Evolutionary conservation across 2,329 filamentous ascomycete species (phyloP).

Genomic region (Coleophoma cylindrospora): DNA sequence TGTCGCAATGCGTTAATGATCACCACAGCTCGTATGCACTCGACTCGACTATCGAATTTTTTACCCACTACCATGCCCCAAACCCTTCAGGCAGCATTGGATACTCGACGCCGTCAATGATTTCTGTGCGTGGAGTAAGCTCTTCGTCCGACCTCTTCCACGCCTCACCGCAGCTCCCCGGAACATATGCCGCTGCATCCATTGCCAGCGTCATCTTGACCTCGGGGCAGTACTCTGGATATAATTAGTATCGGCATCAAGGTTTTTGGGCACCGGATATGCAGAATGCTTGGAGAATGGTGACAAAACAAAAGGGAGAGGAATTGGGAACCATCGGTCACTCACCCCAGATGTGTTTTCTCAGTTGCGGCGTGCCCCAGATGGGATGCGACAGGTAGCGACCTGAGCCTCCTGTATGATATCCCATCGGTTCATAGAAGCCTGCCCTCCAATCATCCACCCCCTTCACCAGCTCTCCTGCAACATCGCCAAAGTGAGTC

Average conservation of each 20-base stretch:
- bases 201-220: constrained; percentile 52
- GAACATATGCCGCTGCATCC: constrained; percentile 46
- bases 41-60: too few relatives aligned
- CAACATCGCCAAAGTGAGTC: constrained; percentile 7
- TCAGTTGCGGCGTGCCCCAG: constrained; percentile 41
- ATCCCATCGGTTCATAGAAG: constrained; percentile 53
- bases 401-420: constrained; percentile 48
- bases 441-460: constrained; percentile 46
- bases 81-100: constrained; percentile 21
- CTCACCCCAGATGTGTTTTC: constrained; percentile 44
- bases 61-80: constrained; percentile 18
- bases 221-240: constrained; percentile 46
- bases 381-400: constrained; percentile 38
- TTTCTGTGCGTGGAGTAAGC: constrained; percentile 12
- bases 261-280: too few relatives aligned
- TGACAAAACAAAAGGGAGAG: too few relatives aligned
- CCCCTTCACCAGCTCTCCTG: constrained; percentile 28
- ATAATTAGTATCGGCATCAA: too few relatives aligned
- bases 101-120: constrained; percentile 25
- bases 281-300: too few relatives aligned
- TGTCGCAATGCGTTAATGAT: too few relatives aligned
- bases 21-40: too few relatives aligned
- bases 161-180: constrained; percentile 37
- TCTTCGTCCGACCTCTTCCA: constrained; percentile 37
- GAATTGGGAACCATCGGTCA: too few relatives aligned